These are phyloP conservation scores for Lepidopterella palustris DNA, from an alignment of 495 filamentous ascomycete species.

Conservation along the genomic window DNA sequence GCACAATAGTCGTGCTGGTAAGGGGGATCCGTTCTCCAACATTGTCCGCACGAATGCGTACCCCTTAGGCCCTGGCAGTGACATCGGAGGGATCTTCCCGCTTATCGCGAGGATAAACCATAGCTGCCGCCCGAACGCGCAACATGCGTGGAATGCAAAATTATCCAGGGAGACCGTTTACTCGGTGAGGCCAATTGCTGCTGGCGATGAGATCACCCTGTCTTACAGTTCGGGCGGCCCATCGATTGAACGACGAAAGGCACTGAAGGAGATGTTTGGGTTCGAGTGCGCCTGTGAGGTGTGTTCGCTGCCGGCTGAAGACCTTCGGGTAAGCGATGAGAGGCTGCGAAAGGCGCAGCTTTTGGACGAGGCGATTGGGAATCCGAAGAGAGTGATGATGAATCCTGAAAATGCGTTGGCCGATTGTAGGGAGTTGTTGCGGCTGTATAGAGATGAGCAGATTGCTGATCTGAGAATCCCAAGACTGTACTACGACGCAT, in stretches of 20 bases:
- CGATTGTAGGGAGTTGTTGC: neutral
- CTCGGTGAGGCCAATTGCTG: slow-evolving; percentile 37
- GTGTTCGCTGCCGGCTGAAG: slow-evolving; percentile 30
- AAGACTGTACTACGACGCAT: slow-evolving; percentile 39
- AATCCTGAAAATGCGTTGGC: neutral
- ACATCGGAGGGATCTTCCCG: slow-evolving; percentile 35
- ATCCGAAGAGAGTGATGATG: neutral
- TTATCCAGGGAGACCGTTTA: slow-evolving; percentile 36
- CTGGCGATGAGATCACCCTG: slow-evolving; percentile 41
- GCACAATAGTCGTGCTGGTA: neutral
- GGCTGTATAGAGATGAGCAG: slow-evolving; percentile 30
- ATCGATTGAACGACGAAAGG: slow-evolving; percentile 25
- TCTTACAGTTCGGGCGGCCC: slow-evolving; percentile 35
- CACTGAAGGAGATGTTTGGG: slow-evolving; percentile 36
- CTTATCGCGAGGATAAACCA: slow-evolving; percentile 41
- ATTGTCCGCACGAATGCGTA: slow-evolving; percentile 41
- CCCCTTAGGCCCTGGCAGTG: slow-evolving; percentile 32
- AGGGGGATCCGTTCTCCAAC: slow-evolving; percentile 28
- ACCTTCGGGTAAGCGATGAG: slow-evolving; percentile 13
- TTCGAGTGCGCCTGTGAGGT: slow-evolving; percentile 40
- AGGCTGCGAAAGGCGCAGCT: neutral
- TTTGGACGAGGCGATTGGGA: neutral
- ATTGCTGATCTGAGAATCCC: slow-evolving; percentile 29
- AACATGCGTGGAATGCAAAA: slow-evolving; percentile 39
- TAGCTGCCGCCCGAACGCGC: slow-evolving; percentile 41